phyloP scores from a whole-genome alignment of 2,329 filamentous ascomycete species.

The Beauveria medogensis region DNA sequence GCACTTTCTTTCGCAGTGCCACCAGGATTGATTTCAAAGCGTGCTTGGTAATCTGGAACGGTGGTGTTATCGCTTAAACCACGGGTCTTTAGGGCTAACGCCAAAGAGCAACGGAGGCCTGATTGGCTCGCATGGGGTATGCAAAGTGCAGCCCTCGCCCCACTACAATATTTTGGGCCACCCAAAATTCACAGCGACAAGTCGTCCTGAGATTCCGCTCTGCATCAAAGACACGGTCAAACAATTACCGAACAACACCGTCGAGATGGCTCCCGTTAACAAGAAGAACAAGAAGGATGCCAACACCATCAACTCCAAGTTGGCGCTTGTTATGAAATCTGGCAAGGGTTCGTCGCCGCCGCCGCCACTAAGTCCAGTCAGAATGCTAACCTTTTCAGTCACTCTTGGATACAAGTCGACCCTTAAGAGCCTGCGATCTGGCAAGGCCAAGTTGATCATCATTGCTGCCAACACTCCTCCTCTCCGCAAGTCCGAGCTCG shows the following conservation, averaged over 20 bases:
- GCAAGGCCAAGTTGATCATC: conserved; percentile 98
- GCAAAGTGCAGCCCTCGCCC: conserved; percentile 15
- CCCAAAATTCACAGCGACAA: conserved; percentile 19
- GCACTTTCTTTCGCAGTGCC: conserved; percentile 13
- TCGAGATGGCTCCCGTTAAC: conserved; percentile 53
- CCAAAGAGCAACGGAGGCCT: background rate
- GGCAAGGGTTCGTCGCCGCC: conserved; percentile 60
- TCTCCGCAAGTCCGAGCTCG: conserved; percentile 94
- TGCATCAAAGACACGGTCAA: conserved; percentile 13
- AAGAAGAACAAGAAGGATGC: conserved; percentile 85
- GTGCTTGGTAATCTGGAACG: conserved; percentile 19
- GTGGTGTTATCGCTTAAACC: conserved; percentile 29
- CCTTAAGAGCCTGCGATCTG: conserved; percentile 82
- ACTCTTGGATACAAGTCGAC: conserved; percentile 35
- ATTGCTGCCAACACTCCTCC: conserved; percentile 91
- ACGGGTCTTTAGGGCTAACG: conserved; percentile 32
- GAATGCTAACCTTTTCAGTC: conserved; percentile 21
- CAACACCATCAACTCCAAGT: conserved; percentile 57
- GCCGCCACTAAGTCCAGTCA: background rate
- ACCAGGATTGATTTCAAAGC: conserved; percentile 48
- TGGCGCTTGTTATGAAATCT: conserved; percentile 56
- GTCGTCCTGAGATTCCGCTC: conserved; percentile 17
- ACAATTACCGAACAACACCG: conserved; percentile 31
- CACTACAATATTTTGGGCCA: conserved; percentile 9
- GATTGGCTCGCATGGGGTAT: conserved; percentile 21